phyloP scores from a whole-genome alignment of 2,329 filamentous ascomycete species.

The Trichoderma hamatum region DNA sequence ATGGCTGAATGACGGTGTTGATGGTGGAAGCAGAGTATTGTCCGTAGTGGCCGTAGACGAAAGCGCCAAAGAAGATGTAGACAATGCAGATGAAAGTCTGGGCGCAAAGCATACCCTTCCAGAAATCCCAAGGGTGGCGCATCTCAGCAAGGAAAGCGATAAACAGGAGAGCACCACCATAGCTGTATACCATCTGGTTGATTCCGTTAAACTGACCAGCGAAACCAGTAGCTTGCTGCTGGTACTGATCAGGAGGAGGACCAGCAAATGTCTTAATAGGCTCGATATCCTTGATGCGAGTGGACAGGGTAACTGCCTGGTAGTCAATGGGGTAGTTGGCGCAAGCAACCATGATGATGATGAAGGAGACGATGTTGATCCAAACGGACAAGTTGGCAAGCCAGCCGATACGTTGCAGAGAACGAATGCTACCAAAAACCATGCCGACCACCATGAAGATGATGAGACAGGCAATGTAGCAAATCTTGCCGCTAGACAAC shows the following conservation, averaged over 20 bases:
- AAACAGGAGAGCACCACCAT: constrained; percentile 19
- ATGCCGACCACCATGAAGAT: constrained; percentile 25
- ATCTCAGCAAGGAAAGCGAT: constrained; percentile 23
- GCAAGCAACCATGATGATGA: constrained; percentile 23
- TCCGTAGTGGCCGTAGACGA: constrained; percentile 24
- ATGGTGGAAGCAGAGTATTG: constrained; percentile 24
- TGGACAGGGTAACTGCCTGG: constrained; percentile 9
- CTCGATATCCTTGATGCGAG: constrained; percentile 7
- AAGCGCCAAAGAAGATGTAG: constrained; percentile 25
- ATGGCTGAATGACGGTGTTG: constrained; percentile 17
- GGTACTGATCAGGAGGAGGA: constrained; percentile 14
- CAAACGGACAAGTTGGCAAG: constrained; percentile 22
- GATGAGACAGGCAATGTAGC: constrained; percentile 21
- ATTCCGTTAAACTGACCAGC: constrained; percentile 22
- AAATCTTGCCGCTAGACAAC: constrained; percentile 16
- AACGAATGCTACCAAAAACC: constrained; percentile 20
- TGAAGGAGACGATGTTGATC: constrained; percentile 17
- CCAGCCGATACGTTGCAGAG: constrained; percentile 19
- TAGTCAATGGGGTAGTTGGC: constrained; percentile 24
- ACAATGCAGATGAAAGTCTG: constrained; percentile 23
- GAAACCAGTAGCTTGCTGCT: constrained; percentile 21
- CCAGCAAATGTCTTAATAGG: constrained; percentile 12
- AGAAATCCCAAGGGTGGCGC: constrained; percentile 22
- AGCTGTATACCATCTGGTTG: constrained; percentile 24
- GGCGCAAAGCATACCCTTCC: constrained; percentile 24